phyloP scores from a whole-genome alignment of 208 protist species.

The Trypanosoma congolense region DNA sequence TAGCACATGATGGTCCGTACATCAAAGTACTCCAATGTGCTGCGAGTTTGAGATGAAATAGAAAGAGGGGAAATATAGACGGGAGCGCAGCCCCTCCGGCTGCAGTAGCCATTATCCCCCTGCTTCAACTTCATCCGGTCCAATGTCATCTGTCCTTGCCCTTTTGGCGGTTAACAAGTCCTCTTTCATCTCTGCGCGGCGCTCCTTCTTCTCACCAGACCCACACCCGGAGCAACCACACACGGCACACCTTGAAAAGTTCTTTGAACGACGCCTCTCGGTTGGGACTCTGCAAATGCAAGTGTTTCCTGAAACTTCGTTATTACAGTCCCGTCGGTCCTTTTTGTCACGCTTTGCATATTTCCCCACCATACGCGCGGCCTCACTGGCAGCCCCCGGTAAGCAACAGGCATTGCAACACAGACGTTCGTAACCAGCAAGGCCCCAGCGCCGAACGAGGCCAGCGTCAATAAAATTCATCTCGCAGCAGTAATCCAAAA shows the following conservation, averaged over 20 bases:
- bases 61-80: too few relatives aligned
- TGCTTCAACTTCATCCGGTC: not conserved
- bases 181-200: slow-evolving; percentile 4
- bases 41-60: too few relatives aligned
- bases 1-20: too few relatives aligned
- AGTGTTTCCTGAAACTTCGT: slow-evolving; percentile 22
- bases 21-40: too few relatives aligned
- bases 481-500: slow-evolving; percentile 82
- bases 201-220: slow-evolving; percentile 36
- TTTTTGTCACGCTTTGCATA: slow-evolving; percentile 50
- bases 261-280: slow-evolving; percentile 42
- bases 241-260: slow-evolving; percentile 63
- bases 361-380: slow-evolving; percentile 42
- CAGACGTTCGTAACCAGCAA: slow-evolving; percentile 78
- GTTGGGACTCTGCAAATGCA: slow-evolving; percentile 81
- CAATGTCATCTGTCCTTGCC: slow-evolving; percentile 5
- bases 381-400: slow-evolving; percentile 56
- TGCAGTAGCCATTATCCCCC: not conserved
- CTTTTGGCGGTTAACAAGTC: not conserved
- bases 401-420: slow-evolving; percentile 80
- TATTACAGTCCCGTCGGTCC: slow-evolving; percentile 18
- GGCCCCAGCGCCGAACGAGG: slow-evolving; percentile 63
- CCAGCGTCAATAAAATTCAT: slow-evolving; percentile 82
- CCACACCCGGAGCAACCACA: slow-evolving; percentile 77
- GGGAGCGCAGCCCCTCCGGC: too few relatives aligned